Base-by-base conservation (phyloP, 2,329 filamentous ascomycete genomes). In the Macroventuria anomochaeta region DNA sequence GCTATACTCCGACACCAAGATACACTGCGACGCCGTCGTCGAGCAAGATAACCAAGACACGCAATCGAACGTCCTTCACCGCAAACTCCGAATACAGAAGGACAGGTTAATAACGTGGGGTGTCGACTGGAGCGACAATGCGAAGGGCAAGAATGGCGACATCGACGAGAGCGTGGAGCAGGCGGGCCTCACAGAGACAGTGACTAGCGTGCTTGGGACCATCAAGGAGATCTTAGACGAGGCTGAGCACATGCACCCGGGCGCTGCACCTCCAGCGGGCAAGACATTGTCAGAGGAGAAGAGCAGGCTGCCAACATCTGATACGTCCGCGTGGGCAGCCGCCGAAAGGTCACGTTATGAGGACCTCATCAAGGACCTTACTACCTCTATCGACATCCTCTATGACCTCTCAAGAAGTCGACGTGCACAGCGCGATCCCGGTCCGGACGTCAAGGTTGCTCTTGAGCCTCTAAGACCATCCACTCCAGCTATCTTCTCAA, bases 1-100 rank as follows among this genome's bases (percentile, higher is more conserved):
- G 65, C 84, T 93, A 52, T 93, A 93, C 72, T 88, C 89, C 21
- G 89, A 93, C 77, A 91, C 89, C 53, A 93, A 93, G 71, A 88
- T 86, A 63, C 90, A 87, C 21, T 88, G 85, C 70, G 87, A 90
- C 72, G 89, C 89, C 61, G 85, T 90, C 69, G 46, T 81, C 81
- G 59, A 86, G 81, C 73, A 85, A 70, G 65, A 85, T 69, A 65
- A 76, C 77, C 83, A 65, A 79, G 88, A 68, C 81, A 87, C 69
- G n/a, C 73, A 70, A 39, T 84, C 90, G 69, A 85, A 87, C 66
- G 82, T 83, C 13, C 78, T 93, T 26, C 88, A 92, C 70, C 86
- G 88, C 58, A 91, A 90, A 71, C 83, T 91, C 60, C 84, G 88
- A 59, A 91, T 92, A 62, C 90, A 93, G 66, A 91, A 90, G 71